These are phyloP conservation scores for Cafeteria roenbergensis DNA, from an alignment of 108 stramenopile genomes.

Conservation along the genomic window DNA sequence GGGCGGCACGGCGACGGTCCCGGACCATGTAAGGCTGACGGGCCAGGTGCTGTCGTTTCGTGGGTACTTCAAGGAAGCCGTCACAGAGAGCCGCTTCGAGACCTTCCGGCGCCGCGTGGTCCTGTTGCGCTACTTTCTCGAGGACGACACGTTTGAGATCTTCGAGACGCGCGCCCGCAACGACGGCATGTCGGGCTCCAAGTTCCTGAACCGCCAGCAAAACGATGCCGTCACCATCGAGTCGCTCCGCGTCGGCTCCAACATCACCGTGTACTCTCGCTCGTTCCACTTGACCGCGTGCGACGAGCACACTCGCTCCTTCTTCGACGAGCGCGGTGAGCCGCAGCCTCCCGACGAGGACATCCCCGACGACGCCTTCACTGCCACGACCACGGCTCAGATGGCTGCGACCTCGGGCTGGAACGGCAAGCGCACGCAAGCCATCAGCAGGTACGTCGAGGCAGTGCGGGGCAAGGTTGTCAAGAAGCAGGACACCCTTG, in stretches of 20 bases:
- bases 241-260: neutral
- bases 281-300: too few relatives aligned
- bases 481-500: too few relatives aligned
- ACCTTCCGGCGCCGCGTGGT: slow-evolving; percentile 24
- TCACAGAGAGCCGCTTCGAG: slow-evolving; percentile 17
- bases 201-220: slow-evolving; percentile 37
- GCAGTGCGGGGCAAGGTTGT: too few relatives aligned
- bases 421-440: too few relatives aligned
- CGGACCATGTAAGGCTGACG: too few relatives aligned
- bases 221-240: neutral
- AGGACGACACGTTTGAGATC: slow-evolving; percentile 30
- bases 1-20: too few relatives aligned
- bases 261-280: neutral
- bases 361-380: neutral
- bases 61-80: slow-evolving; percentile 35
- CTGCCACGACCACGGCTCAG: neutral
- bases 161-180: slow-evolving; percentile 32
- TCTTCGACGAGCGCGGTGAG: neutral
- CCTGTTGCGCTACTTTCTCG: slow-evolving; percentile 30
- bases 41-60: slow-evolving; percentile 23
- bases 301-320: neutral
- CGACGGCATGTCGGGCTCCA: slow-evolving; percentile 36
- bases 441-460: too few relatives aligned
- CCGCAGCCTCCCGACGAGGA: slow-evolving; percentile 5
- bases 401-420: too few relatives aligned